phyloP scores from a whole-genome alignment of 345 rosid genomes.

The Camelina sativa region DNA sequence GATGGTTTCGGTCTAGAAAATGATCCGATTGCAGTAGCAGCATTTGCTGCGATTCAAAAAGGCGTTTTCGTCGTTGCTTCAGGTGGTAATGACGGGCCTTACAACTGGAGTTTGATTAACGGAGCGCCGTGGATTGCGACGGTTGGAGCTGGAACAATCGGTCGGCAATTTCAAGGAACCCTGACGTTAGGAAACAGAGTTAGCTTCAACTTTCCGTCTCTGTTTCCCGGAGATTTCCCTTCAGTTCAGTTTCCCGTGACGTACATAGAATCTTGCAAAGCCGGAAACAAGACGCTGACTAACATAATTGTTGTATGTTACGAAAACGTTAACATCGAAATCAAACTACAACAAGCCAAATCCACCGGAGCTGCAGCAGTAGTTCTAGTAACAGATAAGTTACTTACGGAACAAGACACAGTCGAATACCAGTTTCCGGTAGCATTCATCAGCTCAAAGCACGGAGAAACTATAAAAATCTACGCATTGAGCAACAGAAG shows the following conservation, averaged over 20 bases:
- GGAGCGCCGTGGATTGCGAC: slow-evolving; percentile 57
- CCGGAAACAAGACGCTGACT: slow-evolving; percentile 11
- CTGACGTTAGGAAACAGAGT: slow-evolving; percentile 49
- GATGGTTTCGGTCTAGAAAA: slow-evolving; percentile 22
- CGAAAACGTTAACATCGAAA: slow-evolving; percentile 28
- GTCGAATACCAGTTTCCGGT: slow-evolving; percentile 35
- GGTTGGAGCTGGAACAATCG: slow-evolving; percentile 49
- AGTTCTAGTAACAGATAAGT: slow-evolving; percentile 43
- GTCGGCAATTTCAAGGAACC: slow-evolving; percentile 44
- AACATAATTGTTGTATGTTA: slow-evolving; percentile 48
- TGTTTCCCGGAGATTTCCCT: slow-evolving; percentile 50
- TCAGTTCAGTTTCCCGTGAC: slow-evolving; percentile 41
- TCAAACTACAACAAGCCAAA: slow-evolving; percentile 32
- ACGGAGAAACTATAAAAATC: slow-evolving; percentile 22
- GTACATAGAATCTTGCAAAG: slow-evolving; percentile 33
- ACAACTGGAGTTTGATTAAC: slow-evolving; percentile 49
- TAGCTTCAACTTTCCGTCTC: slow-evolving; percentile 39
- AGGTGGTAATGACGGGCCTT: slow-evolving; percentile 61
- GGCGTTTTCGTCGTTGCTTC: slow-evolving; percentile 58
- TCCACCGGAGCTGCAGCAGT: slow-evolving; percentile 43
- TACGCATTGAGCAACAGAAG: slow-evolving; percentile 22
- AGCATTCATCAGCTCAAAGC: slow-evolving; percentile 39
- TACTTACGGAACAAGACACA: slow-evolving; percentile 25
- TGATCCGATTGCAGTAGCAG: slow-evolving; percentile 60
- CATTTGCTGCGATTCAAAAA: slow-evolving; percentile 59